Base-by-base conservation (phyloP, 257 asterid genomes). In the Agastache rugosa region DNA sequence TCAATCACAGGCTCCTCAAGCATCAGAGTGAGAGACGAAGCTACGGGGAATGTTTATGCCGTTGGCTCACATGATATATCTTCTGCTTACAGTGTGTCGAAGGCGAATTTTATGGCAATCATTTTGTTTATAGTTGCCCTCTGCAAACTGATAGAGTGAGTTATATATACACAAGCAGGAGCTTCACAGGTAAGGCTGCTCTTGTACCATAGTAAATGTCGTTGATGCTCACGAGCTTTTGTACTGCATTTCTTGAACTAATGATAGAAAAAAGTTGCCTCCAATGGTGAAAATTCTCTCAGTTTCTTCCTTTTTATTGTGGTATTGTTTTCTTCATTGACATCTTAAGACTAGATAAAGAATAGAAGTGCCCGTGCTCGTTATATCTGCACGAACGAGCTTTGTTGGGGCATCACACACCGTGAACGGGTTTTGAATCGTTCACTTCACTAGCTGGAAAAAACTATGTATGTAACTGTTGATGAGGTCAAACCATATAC, bases 1-100 rank as follows among this genome's bases (percentile, higher is more conserved):
- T 75, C 27, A 44, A 81, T 71, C 37, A 75, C 84, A 86, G 92
- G 96, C 68, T 84, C 93, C 8, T 85, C 93, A 11, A 83, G 86
- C 83, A 89, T 93, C 77, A 89, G 80, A 81, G 84, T 93, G 39
- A 87, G 87, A 78, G 98, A 93, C 14, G 92, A 83, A 34, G 83
- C 51, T 3, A 61, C 92, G 15, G 95, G 91, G 65, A 82, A 83
- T 54, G 76, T 75, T 44, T 88, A 88, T 60, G 35, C 80, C 3
- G 87, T 94, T 47, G 78, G 75, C 0, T 79, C 96, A 20, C 96
- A 90, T 45, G 68, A 84, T 76, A 64, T 93, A 63, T 86, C 97
- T 56, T 81, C 87, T 15, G 87, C 91, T 48, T 75, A 73, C 72
- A 15, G 76, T 41, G 69, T 42, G 71, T 54, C 73, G 47, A 73